Evolutionary conservation across 164 flowering plant genomes (phyloP), one percentile per base, ranked within the genome.

Genomic region (Brasenia schreberi): DNA sequence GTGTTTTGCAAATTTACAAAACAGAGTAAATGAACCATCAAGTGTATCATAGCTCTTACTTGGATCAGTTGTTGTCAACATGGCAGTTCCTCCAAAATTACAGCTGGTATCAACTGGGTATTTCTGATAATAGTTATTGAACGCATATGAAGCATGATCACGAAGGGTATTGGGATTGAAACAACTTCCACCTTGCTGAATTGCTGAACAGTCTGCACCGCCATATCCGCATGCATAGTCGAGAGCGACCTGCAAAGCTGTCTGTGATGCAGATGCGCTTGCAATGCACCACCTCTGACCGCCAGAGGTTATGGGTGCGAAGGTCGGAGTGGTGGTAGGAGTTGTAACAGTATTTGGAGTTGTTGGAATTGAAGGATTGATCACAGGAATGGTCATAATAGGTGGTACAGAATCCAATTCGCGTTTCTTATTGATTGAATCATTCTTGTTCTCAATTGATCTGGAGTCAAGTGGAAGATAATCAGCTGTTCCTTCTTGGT

Each of bases 141-240:
- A 92, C 0, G 98, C 96, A 75, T 73, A 88, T 33, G 98, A 89
- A 18, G 98, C 96, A 77, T 92, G 98, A 53, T 80, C 85, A 1
- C 69, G 78, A 0, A 85, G 17, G 1, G 89, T 78, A 65, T 80
- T 80, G 0, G 98, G 98, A 62, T 81, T 71, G 73, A 81, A 89
- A 69, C 98, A 92, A n/a, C 78, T 73, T 27, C 87, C 91, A 16
- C 83, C 76, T n/a, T 70, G 72, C 64, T 86, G 95, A 66, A 92
- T 88, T 18, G 78, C 77, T 2, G 90, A 79, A 63, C 98, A 92
- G 52, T 89, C 96, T 14, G 88, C 84, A 5, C 94, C 89, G 1
- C 97, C 94, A 52, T 74, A 74, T 11, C 98, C 96, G 68, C 98
- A 92, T 6, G 98, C 98, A 74, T 85, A 92, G 73, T 92, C 98